Conservation (phyloP, 805 yeast genomes). For the Sugiyamaella marilandica region DNA sequence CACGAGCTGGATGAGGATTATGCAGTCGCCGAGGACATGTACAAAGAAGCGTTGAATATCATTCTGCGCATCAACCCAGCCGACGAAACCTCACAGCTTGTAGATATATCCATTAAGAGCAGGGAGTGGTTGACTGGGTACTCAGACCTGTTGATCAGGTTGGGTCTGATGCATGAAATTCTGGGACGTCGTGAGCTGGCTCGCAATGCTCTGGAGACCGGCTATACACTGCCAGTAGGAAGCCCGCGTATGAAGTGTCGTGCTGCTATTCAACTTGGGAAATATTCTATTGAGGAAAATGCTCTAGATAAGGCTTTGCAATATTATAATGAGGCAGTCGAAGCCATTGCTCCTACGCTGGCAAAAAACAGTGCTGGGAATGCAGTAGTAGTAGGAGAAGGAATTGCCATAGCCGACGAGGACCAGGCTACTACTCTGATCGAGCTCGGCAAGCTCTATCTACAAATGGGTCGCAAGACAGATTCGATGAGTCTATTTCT, state of each 20-base stretch:
- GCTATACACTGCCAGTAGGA: slow-evolving; percentile 28
- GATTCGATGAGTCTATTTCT: slow-evolving; percentile 25
- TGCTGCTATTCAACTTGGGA: slow-evolving; percentile 23
- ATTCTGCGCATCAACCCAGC: slow-evolving; percentile 18
- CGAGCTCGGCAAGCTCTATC: slow-evolving; percentile 23
- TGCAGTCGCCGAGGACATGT: slow-evolving; percentile 17
- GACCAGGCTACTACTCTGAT: slow-evolving; percentile 18
- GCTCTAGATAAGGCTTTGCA: slow-evolving; percentile 5
- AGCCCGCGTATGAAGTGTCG: slow-evolving; percentile 20
- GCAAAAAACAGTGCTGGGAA: background rate
- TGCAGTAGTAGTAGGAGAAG: slow-evolving; percentile 3
- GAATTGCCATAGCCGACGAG: slow-evolving; percentile 3
- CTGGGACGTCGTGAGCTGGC: slow-evolving; percentile 22
- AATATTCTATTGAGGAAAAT: slow-evolving; percentile 3
- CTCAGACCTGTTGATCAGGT: slow-evolving; percentile 29
- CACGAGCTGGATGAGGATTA: slow-evolving; percentile 15
- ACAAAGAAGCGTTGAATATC: slow-evolving; percentile 22
- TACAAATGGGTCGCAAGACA: slow-evolving; percentile 7
- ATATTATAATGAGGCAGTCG: slow-evolving; percentile 4
- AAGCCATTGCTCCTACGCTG: slow-evolving; percentile 7
- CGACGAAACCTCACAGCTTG: background rate
- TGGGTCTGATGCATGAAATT: slow-evolving; percentile 25
- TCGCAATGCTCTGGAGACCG: slow-evolving; percentile 25
- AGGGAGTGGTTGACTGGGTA: slow-evolving; percentile 32
- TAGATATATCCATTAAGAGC: slow-evolving; percentile 24